phyloP scores from a whole-genome alignment of 306 rosid genomes.

The Neltuma alba region DNA sequence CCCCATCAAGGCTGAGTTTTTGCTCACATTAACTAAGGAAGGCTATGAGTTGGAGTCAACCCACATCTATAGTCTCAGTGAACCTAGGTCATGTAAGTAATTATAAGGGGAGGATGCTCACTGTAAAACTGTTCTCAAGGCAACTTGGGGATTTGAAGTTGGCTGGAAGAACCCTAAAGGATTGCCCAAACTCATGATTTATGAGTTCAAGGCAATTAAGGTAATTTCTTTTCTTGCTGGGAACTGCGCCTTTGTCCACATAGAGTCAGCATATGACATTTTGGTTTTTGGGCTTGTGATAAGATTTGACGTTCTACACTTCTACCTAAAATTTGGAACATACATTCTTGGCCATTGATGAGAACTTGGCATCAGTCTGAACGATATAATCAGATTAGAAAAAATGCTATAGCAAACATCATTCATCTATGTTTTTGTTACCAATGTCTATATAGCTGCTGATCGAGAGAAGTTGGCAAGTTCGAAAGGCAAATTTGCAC shows the following conservation, averaged over 20 bases:
- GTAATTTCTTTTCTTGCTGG: not conserved
- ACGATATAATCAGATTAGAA: not conserved
- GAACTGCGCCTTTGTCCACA: not conserved
- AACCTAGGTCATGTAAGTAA: not conserved
- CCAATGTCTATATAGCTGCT: conserved; percentile 48
- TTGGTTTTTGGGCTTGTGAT: not conserved
- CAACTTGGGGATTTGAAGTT: not conserved
- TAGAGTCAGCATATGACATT: not conserved
- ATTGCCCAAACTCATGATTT: not conserved
- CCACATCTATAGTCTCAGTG: not conserved
- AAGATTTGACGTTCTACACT: conserved; percentile 15
- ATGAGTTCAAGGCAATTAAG: not conserved
- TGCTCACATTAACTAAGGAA: not conserved
- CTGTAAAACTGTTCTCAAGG: not conserved
- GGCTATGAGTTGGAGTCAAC: not conserved
- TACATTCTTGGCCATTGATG: conserved; percentile 12
- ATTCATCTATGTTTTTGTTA: conserved; percentile 21
- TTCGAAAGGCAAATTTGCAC: conserved; percentile 78
- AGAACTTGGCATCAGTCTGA: conserved; percentile 21
- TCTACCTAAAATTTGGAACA: not conserved
- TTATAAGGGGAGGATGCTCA: not conserved
- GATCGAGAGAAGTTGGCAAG: conserved; percentile 73
- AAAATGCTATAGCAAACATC: conserved; percentile 28
- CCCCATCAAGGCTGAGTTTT: not conserved
- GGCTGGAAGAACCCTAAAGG: not conserved